These are phyloP conservation scores for Aspergillus oerlinghausenensis DNA, from an alignment of 2,329 filamentous ascomycete genomes.

Conservation along the genomic window DNA sequence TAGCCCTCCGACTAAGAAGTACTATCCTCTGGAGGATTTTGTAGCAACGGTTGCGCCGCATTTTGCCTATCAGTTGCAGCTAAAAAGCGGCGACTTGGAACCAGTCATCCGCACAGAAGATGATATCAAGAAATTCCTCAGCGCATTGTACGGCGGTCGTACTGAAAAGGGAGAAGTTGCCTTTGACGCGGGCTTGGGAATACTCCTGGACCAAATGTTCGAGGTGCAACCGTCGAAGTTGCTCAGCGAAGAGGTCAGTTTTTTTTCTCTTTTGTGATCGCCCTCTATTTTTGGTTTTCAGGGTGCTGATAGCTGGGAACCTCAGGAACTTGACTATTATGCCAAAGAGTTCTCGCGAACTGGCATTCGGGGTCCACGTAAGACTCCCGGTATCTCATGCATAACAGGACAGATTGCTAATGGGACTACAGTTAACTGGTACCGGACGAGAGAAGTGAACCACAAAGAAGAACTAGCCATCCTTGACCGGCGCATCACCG, in stretches of 20 bases:
- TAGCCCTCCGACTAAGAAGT: constrained; percentile 49
- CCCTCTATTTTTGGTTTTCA: not conserved
- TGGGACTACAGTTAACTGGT: constrained; percentile 66
- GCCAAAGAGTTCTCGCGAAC: constrained; percentile 64
- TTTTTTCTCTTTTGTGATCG: not conserved
- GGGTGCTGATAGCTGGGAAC: constrained; percentile 4
- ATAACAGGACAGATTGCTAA: constrained; percentile 2
- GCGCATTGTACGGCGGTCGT: constrained; percentile 64
- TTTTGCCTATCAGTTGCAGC: constrained; percentile 80
- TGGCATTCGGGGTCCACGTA: constrained; percentile 69
- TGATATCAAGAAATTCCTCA: constrained; percentile 66
- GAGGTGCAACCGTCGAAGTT: constrained; percentile 55
- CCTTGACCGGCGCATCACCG: constrained; percentile 43
- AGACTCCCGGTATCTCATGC: constrained; percentile 17
- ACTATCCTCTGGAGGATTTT: constrained; percentile 55
- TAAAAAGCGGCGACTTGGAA: constrained; percentile 65
- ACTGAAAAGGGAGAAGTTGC: constrained; percentile 52
- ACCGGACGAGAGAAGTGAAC: constrained; percentile 69
- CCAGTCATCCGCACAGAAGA: constrained; percentile 52
- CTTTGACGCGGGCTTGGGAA: constrained; percentile 59
- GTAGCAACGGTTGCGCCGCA: constrained; percentile 57
- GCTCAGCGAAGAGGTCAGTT: constrained; percentile 55
- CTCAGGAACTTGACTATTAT: constrained; percentile 69
- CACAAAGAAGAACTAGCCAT: constrained; percentile 64
- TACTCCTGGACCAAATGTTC: constrained; percentile 60